Base-by-base conservation (phyloP, 2,329 filamentous ascomycete species). In the Raffaelea deltoideospora region DNA sequence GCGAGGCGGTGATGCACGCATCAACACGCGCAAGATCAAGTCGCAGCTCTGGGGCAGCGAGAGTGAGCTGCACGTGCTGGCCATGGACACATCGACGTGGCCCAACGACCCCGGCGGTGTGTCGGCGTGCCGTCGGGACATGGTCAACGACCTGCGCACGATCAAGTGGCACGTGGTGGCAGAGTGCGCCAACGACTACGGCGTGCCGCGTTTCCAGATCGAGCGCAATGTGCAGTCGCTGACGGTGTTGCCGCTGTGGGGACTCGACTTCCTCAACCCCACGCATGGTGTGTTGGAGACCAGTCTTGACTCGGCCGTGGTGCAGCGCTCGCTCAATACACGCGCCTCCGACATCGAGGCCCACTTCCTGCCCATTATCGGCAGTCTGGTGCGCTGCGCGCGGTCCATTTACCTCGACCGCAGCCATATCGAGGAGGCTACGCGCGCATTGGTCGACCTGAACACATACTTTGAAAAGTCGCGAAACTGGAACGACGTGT, bases 151-250 rank as follows among this genome's bases (percentile, higher is more conserved):
- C 13, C 60, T 68, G 42, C 55, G 56, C 31, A 67, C 64, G 0
- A 66, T 71, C 43, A 61, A 65, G 38, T 68, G 66, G 54, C 65
- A 71, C 44, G 66, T 69, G 44, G 53, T 71, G 31, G 65, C 63
- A 34, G 67, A 71, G 50, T 64, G 64, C 6, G 66, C 66, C 9
- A 69, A 68, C 44, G 67, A 71, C 41, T 71, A 61, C 41, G 67
- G 67, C 22, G 58, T 69, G 17, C 67, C 67, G 6, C 62, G 67
- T 15, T 67, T 68, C 49, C 67, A 71, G 48, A 64, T 67, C 1
- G 67, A 71, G 50, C 59, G 60, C 45, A 70, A 69, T 39, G 59
- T 71, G 10, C 63, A 68, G 45, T 69, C 66, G 1, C 49, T 71
- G 39, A 69, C 68, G 43, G 53, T 69, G 15, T 53, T 71, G 26